Evolutionary conservation across 2,329 filamentous ascomycete species (phyloP), one percentile per base, ranked within the genome.

Genomic region (Chaetomium olivaceum): DNA sequence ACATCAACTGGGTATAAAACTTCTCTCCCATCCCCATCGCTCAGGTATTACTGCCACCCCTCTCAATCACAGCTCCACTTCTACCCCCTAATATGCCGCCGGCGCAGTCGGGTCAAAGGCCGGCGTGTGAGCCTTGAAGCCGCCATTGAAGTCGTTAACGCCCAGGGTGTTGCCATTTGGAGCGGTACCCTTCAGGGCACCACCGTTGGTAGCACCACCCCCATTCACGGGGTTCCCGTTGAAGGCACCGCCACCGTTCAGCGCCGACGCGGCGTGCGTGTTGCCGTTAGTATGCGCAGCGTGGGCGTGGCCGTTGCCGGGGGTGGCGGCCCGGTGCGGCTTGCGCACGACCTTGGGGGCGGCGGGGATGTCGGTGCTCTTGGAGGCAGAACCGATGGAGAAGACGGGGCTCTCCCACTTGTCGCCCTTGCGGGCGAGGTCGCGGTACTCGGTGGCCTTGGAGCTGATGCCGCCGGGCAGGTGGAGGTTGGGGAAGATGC

Each of bases 341-440:
- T 86, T 87, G 67, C 80, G 79, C 65, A 79, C 77, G 14, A 87
- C 78, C 64, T 78, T 76, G 27, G 84, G 84, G 2, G 83, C 80
- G n/a, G 74, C 76, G 1, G 93, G 93, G 52, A 97, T 84, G 73
- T 90, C 86, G 27, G 80, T 83, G 51, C 91, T 92, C 79, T 89
- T 88, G 63, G 85, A 82, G 12, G 93, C 93, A 52, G 81, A 85
- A 57, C 95, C 94, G 72, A 98, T 90, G 67, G 87, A 89, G 82
- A 99, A 99, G 74, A 99, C 88, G 11, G 94, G 92, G 67, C 91
- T 96, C 83, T 97, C 90, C 95, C 95, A 99, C 77, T 88, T 89
- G 63, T 97, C 91, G 61, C 95, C 95, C 86, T 95, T 92, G 71
- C 82, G 83, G 9, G 94, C 92, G 65, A 97, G 84, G 25, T 97